Conservation (phyloP, 148 eudicot species). For the Fallopia convolvulus region DNA sequence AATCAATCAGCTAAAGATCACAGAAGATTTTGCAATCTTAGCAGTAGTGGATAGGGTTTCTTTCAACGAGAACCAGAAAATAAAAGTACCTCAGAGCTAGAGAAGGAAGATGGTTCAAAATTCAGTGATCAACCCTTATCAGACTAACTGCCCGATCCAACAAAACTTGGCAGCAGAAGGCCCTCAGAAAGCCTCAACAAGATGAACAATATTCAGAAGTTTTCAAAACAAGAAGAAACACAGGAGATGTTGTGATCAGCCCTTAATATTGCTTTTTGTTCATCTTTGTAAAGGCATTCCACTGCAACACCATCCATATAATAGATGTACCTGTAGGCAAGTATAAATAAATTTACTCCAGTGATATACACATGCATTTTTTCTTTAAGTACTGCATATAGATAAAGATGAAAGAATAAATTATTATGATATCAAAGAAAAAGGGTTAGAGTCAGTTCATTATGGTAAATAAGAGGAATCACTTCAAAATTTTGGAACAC, state of each 20-base stretch:
- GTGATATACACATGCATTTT: background rate
- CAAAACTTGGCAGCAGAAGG: background rate
- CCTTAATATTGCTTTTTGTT: constrained; percentile 21
- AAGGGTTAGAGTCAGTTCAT: background rate
- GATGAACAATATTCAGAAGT: constrained; percentile 4
- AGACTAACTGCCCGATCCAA: background rate
- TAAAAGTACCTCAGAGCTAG: constrained; percentile 1
- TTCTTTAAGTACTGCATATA: background rate
- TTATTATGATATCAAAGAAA: background rate
- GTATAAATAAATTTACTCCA: background rate
- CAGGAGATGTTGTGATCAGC: background rate
- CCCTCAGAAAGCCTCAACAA: background rate
- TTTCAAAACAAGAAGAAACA: background rate
- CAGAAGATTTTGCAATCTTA: background rate
- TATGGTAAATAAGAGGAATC: background rate
- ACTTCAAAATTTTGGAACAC: background rate
- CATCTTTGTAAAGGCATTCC: constrained; percentile 52
- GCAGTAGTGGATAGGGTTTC: background rate
- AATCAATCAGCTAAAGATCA: background rate
- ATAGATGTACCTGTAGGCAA: constrained; percentile 69
- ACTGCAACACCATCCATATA: constrained; percentile 80
- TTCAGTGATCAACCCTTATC: background rate
- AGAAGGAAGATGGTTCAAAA: background rate
- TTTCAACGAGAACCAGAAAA: background rate
- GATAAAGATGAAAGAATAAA: background rate